These are phyloP conservation scores for Trichoderma sp. DNA, from an alignment of 2,329 filamentous ascomycete species.

Conservation along the genomic window DNA sequence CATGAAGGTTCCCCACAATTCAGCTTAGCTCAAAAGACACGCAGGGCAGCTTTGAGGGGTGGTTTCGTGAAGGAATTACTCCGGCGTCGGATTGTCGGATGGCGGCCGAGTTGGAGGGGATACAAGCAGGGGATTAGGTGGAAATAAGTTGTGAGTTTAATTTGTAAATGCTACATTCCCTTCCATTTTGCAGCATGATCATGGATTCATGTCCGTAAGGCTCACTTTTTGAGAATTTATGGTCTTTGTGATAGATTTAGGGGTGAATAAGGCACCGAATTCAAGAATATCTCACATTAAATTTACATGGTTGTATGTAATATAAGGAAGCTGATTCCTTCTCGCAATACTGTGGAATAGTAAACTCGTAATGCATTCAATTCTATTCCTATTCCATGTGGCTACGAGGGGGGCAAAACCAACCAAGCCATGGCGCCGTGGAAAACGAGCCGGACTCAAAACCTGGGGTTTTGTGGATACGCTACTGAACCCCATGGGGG, in stretches of 20 bases:
- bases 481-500: conserved; percentile 12
- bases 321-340: no score
- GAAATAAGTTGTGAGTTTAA: background rate
- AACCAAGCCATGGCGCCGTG: background rate
- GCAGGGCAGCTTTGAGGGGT: background rate
- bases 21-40: background rate
- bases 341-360: background rate
- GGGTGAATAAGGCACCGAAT: background rate
- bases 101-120: background rate
- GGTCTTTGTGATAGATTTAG: rapidly evolving
- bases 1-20: background rate
- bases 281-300: background rate
- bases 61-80: background rate
- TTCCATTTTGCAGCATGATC: background rate
- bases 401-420: background rate
- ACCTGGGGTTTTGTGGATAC: conserved; percentile 2
- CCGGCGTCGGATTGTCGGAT: background rate
- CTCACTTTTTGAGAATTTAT: background rate
- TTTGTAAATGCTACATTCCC: background rate
- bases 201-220: background rate
- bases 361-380: background rate
- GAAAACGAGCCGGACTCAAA: background rate
- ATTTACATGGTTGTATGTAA: no score
- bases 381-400: conserved; percentile 6
- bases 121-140: background rate